Base-by-base conservation (phyloP, 2,329 filamentous ascomycete genomes). In the Diaporthe nobilis region DNA sequence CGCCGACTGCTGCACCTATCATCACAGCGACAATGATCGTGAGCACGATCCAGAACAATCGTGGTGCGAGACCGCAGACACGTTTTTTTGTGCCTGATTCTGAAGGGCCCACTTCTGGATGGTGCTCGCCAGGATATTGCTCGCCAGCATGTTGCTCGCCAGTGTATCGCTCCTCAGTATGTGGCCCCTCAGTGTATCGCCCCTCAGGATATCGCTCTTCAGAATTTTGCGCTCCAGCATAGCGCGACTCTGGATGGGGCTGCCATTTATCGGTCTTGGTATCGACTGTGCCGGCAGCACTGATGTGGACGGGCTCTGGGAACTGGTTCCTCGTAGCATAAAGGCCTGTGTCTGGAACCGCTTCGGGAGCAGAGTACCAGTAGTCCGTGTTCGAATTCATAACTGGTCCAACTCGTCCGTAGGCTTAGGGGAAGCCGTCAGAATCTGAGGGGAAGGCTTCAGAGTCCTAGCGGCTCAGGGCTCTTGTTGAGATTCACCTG, bases 351-450 rank as follows among this genome's bases (percentile, higher is more conserved):
- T 60, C 57, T 7, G 57, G 39, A 3, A 63, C 60, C 58, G 25
- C 13, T 13, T 63, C 39, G 25, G 60, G 60, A 31, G 60, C 60
- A 44, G 60, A 63, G 7, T 47, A 44, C 39, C 58, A 63, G 58
- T 63, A 44, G 15, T 63, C n/a, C 12, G 37, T 20, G 3, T 44
- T 47, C 20, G 37, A 20, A 63, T 15, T 44, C 60, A 63, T 44
- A 44, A 20, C n/a, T 31, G 39, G 1, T 44, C 37, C 2, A 22
- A 63, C 3, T 44, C 39, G 39, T 3, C n/a, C 8, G 39, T 9
- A 63, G 60, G 37, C n/a, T 47, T 42, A 12, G 25, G 39, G n/a
- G 10, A 28, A 12, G 37, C 39, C n/a, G 39, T 20, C 31, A 31
- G 17, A 39, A 20, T 39, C 57, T 6, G 4, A 22, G 25, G 39